Evolutionary conservation across 345 rosid genomes (phyloP).

Genomic region (Zanthoxylum bungeanum): DNA sequence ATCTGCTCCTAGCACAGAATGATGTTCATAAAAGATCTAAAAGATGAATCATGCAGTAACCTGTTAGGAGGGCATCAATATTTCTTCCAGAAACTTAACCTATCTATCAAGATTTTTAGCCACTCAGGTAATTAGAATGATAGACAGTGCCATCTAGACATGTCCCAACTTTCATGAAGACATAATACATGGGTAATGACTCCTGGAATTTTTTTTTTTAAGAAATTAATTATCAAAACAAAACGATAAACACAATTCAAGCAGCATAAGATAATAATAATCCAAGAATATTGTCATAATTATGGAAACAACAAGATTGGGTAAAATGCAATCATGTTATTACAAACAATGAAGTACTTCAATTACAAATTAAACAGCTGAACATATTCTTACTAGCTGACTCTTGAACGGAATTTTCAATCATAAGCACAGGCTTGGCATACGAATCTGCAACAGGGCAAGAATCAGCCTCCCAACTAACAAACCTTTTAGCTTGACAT

Average conservation of each 20-base stretch:
- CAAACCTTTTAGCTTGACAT: conserved; percentile 44
- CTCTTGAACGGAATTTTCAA: conserved; percentile 49
- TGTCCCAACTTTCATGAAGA: background rate
- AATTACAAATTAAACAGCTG: background rate
- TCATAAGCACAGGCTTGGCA: conserved; percentile 58
- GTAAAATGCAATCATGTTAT: background rate
- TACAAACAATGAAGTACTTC: background rate
- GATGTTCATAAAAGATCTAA: background rate
- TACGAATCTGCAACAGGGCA: conserved; percentile 44
- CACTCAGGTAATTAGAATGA: background rate
- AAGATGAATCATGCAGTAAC: background rate
- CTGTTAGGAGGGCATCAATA: background rate
- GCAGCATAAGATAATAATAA: background rate
- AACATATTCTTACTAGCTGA: conserved; percentile 51
- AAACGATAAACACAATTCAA: background rate
- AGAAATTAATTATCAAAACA: background rate
- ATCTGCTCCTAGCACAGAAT: background rate
- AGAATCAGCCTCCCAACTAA: conserved; percentile 56
- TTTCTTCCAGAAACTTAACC: background rate
- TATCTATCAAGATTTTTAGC: background rate
- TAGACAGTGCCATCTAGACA: background rate
- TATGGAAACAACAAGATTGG: background rate
- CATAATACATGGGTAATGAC: background rate
- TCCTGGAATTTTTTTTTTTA: no score
- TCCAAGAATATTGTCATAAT: background rate